Base-by-base conservation (phyloP, 2,329 filamentous ascomycete species). In the Fonsecaea multimorphosa region DNA sequence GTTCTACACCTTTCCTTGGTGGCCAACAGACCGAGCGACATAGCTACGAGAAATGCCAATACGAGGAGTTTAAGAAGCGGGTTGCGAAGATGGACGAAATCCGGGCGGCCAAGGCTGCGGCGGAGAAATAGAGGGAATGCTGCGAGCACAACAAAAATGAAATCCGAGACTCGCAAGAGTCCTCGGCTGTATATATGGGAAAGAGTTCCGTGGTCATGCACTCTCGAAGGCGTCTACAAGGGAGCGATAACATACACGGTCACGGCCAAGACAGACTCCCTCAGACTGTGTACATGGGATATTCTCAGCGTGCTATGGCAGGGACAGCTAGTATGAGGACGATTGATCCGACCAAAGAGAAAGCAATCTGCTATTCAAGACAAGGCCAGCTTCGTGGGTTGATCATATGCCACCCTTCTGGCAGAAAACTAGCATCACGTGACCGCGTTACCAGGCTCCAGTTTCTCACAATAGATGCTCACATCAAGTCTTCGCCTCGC, bases 11-110 rank as follows among this genome's bases (percentile, higher is more conserved):
- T 24, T 12, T 24, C 24, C 2, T 49, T 8, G 40, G 19, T 8
- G 19, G 19, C 19, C 36, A 31, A 31, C 77, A 98, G 95, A 89
- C 93, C 79, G 95, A 99, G 85, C 86, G 95, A 84, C 95, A 99
- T 82, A 90, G 89, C 76, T 99, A 99, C 85, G 95, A 99, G 79
- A 98, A 98, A 81, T 99, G 95, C 87, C 95, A 99, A 77, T 99
- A 99, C 81, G 91, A 91, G 71, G 95, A 98, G 79, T 99, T 99
- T 86, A 97, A 97, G 88, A 92, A 94, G 86, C 89, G 95, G 65
- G 95, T 99, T 71, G 92, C 91, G 76, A 98, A 97, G 89, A 99
- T 99, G 95, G 89, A 98, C 75, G 93, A 99, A 84, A 82, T 99
- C 76, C 87, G 93, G 77, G 93, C 88, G 72, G 88, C 91, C 67